phyloP scores from a whole-genome alignment of 139 green algal genomes.

The Chlorella sp. region DNA sequence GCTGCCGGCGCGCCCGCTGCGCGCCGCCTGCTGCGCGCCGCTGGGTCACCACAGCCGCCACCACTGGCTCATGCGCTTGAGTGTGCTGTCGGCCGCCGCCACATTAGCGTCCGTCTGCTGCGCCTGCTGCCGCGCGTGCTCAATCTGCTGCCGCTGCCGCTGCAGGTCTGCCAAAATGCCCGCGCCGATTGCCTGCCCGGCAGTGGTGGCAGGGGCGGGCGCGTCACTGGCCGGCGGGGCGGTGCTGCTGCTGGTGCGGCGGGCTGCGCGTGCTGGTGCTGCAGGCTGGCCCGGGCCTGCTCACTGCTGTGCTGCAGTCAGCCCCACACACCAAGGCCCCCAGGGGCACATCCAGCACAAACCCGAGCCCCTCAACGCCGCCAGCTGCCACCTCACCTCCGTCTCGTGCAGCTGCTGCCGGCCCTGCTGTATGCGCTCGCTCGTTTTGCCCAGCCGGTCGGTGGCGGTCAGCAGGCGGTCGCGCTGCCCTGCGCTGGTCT shows the following conservation, averaged over 20 bases:
- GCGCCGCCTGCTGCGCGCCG: not conserved
- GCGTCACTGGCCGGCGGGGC: not conserved
- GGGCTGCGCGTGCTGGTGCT: not conserved
- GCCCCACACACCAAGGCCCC: not conserved
- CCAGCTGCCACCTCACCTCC: constrained; percentile 64
- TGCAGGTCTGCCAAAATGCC: constrained; percentile 64
- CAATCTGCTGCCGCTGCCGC: constrained; percentile 63
- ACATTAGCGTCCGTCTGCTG: constrained; percentile 48
- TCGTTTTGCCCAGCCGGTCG: constrained; percentile 77
- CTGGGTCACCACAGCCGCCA: constrained; percentile 34
- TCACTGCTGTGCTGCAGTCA: not conserved
- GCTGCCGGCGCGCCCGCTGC: not conserved
- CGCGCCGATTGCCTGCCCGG: constrained; percentile 52
- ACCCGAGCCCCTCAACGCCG: not conserved
- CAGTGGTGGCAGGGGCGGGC: not conserved
- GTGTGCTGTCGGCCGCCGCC: constrained; percentile 25
- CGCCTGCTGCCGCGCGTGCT: constrained; percentile 45
- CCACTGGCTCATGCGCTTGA: constrained; percentile 52
- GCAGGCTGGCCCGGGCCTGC: not conserved
- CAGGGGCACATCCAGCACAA: not conserved
- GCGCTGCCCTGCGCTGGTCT: constrained; percentile 76
- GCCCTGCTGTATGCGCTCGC: constrained; percentile 76
- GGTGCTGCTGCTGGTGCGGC: too few species aligned
- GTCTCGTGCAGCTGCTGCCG: constrained; percentile 85
- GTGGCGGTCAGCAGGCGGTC: constrained; percentile 84